Percentiles rank a stretch among this genome's conserved stretches.
Conservation (phyloP, 305 asterid genomes). For the Fraxinus latifolia region DNA sequence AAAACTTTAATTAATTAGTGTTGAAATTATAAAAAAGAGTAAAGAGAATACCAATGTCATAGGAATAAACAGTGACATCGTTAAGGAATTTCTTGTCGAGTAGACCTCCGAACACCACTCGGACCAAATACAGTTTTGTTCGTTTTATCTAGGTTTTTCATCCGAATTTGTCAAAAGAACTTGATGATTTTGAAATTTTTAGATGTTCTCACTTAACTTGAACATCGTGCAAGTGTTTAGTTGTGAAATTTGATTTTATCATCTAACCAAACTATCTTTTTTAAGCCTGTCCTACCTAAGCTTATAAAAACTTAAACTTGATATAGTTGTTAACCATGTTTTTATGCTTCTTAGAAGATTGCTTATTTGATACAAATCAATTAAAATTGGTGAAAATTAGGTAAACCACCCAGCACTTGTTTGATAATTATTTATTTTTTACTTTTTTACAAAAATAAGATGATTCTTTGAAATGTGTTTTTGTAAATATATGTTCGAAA, state of each 20-base stretch:
- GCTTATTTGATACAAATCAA: background rate
- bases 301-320: background rate
- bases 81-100: constrained; percentile 76
- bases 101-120: constrained; percentile 74
- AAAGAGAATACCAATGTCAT: constrained; percentile 62
- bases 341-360: background rate
- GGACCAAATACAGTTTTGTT: background rate
- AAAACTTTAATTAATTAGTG: background rate
- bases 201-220: background rate
- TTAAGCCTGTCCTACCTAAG: too few species aligned
- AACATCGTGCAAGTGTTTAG: background rate
- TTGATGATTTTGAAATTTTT: background rate
- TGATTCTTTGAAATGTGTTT: background rate
- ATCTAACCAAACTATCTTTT: background rate
- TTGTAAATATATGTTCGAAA: background rate
- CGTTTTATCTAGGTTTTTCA: background rate
- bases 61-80: constrained; percentile 51
- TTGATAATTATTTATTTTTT: too few species aligned
- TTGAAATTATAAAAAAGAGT: background rate
- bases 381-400: background rate
- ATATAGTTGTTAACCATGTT: background rate
- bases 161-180: background rate
- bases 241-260: background rate
- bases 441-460: too few species aligned
- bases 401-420: background rate